Evolutionary conservation across 495 filamentous ascomycete species (phyloP).

Genomic region (Penicillium nucicola): DNA sequence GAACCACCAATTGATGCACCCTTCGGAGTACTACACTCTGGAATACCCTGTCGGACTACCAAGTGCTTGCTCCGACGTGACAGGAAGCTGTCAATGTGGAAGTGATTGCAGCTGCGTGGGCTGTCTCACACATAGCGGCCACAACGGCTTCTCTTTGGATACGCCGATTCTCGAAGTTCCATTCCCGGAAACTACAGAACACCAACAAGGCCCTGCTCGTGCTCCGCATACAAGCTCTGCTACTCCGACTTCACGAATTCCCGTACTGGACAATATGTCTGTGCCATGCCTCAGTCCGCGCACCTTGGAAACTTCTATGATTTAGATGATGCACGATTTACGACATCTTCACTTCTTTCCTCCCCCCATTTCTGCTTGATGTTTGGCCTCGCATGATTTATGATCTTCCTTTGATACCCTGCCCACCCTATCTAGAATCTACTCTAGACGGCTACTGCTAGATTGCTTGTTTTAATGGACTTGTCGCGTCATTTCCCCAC

Average conservation of each 20-base stretch:
- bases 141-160: slow-evolving; percentile 34
- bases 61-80: slow-evolving; percentile 38
- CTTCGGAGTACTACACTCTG: slow-evolving; percentile 44
- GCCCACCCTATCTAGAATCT: slow-evolving; percentile 26
- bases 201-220: slow-evolving; percentile 4
- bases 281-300: slow-evolving; percentile 21
- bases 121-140: slow-evolving; percentile 49
- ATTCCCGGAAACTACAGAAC: background rate
- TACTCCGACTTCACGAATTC: slow-evolving; percentile 11
- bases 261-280: slow-evolving; percentile 16
- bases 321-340: slow-evolving; percentile 5
- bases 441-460: slow-evolving; percentile 11
- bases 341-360: background rate
- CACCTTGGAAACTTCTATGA: slow-evolving; percentile 22
- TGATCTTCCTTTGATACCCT: slow-evolving; percentile 33
- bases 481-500: background rate
- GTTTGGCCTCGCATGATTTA: slow-evolving; percentile 16
- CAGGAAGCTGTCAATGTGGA: slow-evolving; percentile 49
- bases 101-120: slow-evolving; percentile 49
- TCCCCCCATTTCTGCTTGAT: background rate
- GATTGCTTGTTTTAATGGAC: slow-evolving; percentile 4
- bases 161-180: slow-evolving; percentile 4
- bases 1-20: slow-evolving; percentile 37
- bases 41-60: slow-evolving; percentile 43
- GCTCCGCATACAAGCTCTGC: background rate